Conservation (phyloP, 371 early-diverging fungal genomes). For the Mucor saturninus region DNA sequence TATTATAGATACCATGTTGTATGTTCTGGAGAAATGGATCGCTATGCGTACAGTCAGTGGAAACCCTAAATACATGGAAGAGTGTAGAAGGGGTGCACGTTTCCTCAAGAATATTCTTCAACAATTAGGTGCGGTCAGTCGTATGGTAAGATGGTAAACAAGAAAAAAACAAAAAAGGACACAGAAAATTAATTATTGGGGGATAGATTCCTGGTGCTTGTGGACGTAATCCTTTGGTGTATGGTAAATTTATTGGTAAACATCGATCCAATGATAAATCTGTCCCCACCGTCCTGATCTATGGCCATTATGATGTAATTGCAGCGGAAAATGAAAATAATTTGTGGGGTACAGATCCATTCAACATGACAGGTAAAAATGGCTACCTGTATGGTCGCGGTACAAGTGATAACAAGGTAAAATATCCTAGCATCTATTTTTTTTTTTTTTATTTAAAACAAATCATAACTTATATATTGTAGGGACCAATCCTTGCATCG, state of each 20-base stretch:
- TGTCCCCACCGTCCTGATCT: constrained; percentile 70
- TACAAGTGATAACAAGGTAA: constrained; percentile 78
- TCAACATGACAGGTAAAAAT: constrained; percentile 60
- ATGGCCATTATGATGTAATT: constrained; percentile 89
- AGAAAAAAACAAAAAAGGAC: not conserved
- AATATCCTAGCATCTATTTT: not conserved
- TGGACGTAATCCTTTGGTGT: constrained; percentile 79
- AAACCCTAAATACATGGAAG: constrained; percentile 49
- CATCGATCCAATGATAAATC: constrained; percentile 10
- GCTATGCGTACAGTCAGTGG: constrained; percentile 76
- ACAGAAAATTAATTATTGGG: not conserved
- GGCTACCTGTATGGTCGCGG: constrained; percentile 85
- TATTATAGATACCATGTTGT: constrained; percentile 54
- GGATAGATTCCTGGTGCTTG: constrained; percentile 63
- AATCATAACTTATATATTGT: not conserved
- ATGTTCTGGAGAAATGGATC: constrained; percentile 76
- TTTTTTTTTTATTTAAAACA: not conserved
- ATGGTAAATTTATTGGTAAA: constrained; percentile 68
- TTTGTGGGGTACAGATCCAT: constrained; percentile 60
- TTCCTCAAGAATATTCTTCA: constrained; percentile 63
- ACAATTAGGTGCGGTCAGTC: constrained; percentile 76
- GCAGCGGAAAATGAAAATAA: constrained; percentile 61
- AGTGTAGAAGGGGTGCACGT: constrained; percentile 26
- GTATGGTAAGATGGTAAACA: constrained; percentile 43
- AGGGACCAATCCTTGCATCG: constrained; percentile 49